Evolutionary conservation across 306 rosid genomes (phyloP), one percentile per base, ranked within the genome.

Genomic region (Fagus crenata): DNA sequence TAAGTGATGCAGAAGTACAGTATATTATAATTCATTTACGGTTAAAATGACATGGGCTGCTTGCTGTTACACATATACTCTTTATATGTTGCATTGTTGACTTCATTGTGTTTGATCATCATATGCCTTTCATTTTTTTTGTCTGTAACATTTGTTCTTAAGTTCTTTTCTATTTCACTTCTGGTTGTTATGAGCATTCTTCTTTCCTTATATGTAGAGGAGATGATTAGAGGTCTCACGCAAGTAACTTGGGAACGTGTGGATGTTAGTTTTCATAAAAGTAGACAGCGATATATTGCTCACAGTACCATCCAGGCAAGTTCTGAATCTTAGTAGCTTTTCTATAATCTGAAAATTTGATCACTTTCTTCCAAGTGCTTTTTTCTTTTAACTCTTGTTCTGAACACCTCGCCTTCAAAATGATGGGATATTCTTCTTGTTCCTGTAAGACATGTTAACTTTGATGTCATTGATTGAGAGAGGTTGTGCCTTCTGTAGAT

Each of bases 291-390:
- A 69, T 92, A 82, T 46, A 49, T 90, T 84, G 99, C 99, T 78
- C 99, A 95, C 84, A 90, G 81, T 84, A 95, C 99, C 60, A 95
- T 95, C 84, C 99, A 95, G 99, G 97, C 84, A 82, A 87, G 83
- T 81, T 74, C 71, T 42, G 49, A 28, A 74, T 46, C 69, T 11
- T 53, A 14, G 36, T 67, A 7, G 42, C 15, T 9, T 79, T 60
- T 43, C 46, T 54, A 49, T 63, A 51, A 42, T 49, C 60, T 69
- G 2, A 14, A n/a, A 56, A 64, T 71, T 69, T 51, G 39, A 39
- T 74, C 58, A 31, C 22, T 56, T 81, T 67, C 40, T 59, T 46
- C 43, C 40, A 11, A 33, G 75, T 42, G 41, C 67, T 39, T 80
- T 43, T 80, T 77, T 75, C 53, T 72, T 35, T 40, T 67, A 39